A percentile compares a stretch with the other conserved stretches of the same genome.
These are phyloP conservation scores for Hericium erinaceus DNA, from an alignment of 768 basidiomycete genomes.

Conservation along the genomic window DNA sequence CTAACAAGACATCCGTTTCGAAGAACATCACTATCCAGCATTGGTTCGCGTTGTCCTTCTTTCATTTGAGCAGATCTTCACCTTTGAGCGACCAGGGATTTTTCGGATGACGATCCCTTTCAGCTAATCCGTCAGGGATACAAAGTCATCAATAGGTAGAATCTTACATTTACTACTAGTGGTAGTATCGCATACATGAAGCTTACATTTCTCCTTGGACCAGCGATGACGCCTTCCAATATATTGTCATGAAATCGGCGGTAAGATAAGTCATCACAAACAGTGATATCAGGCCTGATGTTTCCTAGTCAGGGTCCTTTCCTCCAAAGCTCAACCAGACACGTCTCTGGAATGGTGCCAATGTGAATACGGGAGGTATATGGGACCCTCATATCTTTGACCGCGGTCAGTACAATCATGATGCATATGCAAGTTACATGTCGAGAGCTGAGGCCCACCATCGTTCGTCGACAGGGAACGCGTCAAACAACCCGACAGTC, in stretches of 20 bases:
- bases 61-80: background rate
- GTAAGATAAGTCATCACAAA: no score
- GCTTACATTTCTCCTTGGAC: background rate
- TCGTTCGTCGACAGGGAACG: conserved; percentile 12
- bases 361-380: conserved; percentile 18
- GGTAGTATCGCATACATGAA: background rate
- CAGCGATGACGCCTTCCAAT: background rate
- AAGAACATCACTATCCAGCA: conserved; percentile 36
- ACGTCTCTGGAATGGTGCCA: conserved; percentile 22
- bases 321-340: conserved; percentile 23
- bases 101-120: conserved; percentile 18
- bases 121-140: conserved; percentile 17
- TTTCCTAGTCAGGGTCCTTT: conserved; percentile 20
- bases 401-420: conserved; percentile 7
- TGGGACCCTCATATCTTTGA: conserved; percentile 20
- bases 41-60: conserved; percentile 20
- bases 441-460: no score
- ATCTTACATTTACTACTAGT: conserved; percentile 8
- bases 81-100: conserved; percentile 11
- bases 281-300: background rate
- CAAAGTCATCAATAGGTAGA: conserved; percentile 19
- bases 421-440: background rate
- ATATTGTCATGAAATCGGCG: background rate
- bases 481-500: conserved; percentile 17
- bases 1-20: conserved; percentile 25